Conservation (phyloP, 2,329 filamentous ascomycete genomes). For the Westerdykella sp. region DNA sequence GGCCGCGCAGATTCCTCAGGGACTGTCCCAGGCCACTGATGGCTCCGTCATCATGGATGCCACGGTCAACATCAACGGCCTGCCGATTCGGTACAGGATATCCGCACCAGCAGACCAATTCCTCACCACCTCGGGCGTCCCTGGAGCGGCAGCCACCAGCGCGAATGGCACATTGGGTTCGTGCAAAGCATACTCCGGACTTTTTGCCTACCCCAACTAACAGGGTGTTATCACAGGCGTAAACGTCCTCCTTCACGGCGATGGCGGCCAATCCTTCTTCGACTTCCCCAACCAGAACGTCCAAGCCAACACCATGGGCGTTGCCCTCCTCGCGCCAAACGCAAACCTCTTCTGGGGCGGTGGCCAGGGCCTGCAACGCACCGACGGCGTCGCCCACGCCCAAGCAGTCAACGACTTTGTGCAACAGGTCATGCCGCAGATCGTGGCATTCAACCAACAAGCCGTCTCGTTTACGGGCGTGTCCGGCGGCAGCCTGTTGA, state of each 20-base stretch:
- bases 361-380: constrained; percentile 46
- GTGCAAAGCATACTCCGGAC: background rate
- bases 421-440: constrained; percentile 44
- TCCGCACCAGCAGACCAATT: constrained; percentile 51
- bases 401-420: constrained; percentile 52
- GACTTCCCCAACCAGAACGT: constrained; percentile 53
- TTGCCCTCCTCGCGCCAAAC: constrained; percentile 51
- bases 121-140: constrained; percentile 45
- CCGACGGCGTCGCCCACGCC: constrained; percentile 51
- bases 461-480: constrained; percentile 55
- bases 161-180: constrained; percentile 32
- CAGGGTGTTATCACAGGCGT: constrained; percentile 32
- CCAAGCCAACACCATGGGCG: constrained; percentile 47
- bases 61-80: constrained; percentile 50
- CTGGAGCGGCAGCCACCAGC: constrained; percentile 39
- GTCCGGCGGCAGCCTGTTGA: constrained; percentile 49
- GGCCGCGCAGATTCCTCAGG: constrained; percentile 31
- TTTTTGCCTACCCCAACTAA: background rate
- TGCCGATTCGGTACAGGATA: constrained; percentile 52
- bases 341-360: constrained; percentile 54
- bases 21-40: constrained; percentile 44
- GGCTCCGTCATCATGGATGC: constrained; percentile 52
- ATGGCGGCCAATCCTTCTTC: constrained; percentile 55
- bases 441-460: constrained; percentile 49
- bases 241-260: constrained; percentile 55